phyloP scores from a whole-genome alignment of 2,329 filamentous ascomycete genomes.

The Xylariaceae sp. region DNA sequence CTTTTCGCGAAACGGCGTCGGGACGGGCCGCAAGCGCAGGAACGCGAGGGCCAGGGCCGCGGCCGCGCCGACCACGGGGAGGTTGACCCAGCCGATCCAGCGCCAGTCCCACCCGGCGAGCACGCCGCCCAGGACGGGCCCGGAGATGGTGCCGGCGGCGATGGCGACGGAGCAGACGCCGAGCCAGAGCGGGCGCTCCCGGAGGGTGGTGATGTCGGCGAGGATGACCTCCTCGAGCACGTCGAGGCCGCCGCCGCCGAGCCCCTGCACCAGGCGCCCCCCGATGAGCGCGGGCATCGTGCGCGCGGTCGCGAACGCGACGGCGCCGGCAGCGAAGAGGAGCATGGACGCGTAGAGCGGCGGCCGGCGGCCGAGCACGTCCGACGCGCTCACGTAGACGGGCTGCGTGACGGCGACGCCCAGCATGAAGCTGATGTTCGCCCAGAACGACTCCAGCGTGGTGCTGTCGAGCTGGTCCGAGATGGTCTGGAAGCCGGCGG shows the following conservation, averaged over 20 bases:
- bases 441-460: slow-evolving; percentile 20
- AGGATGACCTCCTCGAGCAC: slow-evolving; percentile 5
- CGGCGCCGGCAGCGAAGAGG: slow-evolving; percentile 33
- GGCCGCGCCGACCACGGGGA: slow-evolving; percentile 47
- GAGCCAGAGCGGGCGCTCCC: slow-evolving; percentile 1
- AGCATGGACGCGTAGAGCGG: slow-evolving; percentile 17
- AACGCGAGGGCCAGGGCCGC: slow-evolving; percentile 40
- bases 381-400: slow-evolving; percentile 15
- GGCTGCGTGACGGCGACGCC: slow-evolving; percentile 13
- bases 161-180: background rate
- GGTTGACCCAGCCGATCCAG: slow-evolving; percentile 61
- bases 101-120: slow-evolving; percentile 32
- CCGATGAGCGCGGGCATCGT: background rate
- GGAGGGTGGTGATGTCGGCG: slow-evolving; percentile 5
- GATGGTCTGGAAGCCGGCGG: slow-evolving; percentile 10
- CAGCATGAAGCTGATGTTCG: slow-evolving; percentile 23
- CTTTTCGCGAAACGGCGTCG: slow-evolving; percentile 36
- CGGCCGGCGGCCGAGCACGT: slow-evolving; percentile 22
- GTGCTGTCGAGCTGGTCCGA: slow-evolving; percentile 10
- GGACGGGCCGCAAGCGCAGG: slow-evolving; percentile 41
- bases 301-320: slow-evolving; percentile 27
- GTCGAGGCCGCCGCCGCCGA: slow-evolving; percentile 4
- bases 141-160: background rate
- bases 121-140: slow-evolving; percentile 1
- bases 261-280: slow-evolving; percentile 13